These are phyloP conservation scores for Achaetomiella virescens DNA, from an alignment of 495 filamentous ascomycete species.

Conservation along the genomic window DNA sequence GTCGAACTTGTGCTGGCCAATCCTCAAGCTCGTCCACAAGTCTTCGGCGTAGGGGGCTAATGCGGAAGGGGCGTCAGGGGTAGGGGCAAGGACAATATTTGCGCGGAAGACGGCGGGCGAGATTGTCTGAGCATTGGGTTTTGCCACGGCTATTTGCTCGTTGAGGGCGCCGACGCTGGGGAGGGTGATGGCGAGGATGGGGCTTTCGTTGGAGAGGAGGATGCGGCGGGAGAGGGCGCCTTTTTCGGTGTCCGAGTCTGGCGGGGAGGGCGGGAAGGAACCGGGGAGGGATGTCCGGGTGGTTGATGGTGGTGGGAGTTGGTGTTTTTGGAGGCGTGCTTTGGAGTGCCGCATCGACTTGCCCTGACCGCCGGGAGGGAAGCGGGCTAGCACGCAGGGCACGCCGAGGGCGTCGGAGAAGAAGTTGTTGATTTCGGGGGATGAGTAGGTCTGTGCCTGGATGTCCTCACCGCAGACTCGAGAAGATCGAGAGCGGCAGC, in stretches of 20 bases:
- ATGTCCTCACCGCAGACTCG: constrained; percentile 77
- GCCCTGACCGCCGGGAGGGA: constrained; percentile 55
- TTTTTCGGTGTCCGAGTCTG: constrained; percentile 43
- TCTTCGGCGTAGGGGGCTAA: constrained; percentile 47
- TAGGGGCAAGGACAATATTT: constrained; percentile 63
- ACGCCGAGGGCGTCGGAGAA: constrained; percentile 69
- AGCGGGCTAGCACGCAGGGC: constrained; percentile 73
- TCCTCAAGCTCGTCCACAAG: constrained; percentile 45
- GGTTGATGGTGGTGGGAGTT: constrained; percentile 17
- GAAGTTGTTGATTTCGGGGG: constrained; percentile 57
- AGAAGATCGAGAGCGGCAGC: constrained; percentile 40
- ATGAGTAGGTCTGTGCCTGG: constrained; percentile 59
- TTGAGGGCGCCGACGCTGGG: constrained; percentile 77
- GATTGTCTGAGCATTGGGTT: constrained; percentile 37
- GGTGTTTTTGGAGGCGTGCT: constrained; percentile 53
- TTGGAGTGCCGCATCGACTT: constrained; percentile 58
- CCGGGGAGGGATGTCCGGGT: constrained; percentile 37
- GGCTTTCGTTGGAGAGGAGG: constrained; percentile 83
- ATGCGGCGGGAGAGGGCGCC: constrained; percentile 47
- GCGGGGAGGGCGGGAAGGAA: constrained; percentile 48
- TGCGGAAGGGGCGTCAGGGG: background rate
- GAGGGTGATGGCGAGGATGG: constrained; percentile 76
- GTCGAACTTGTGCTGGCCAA: constrained; percentile 53
- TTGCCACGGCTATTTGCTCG: constrained; percentile 43
- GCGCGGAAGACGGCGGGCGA: constrained; percentile 68